Percentiles rank a stretch among this genome's conserved stretches.
These are phyloP conservation scores for Bretziella fagacearum DNA, from an alignment of 2,329 filamentous ascomycete species.

Conservation along the genomic window DNA sequence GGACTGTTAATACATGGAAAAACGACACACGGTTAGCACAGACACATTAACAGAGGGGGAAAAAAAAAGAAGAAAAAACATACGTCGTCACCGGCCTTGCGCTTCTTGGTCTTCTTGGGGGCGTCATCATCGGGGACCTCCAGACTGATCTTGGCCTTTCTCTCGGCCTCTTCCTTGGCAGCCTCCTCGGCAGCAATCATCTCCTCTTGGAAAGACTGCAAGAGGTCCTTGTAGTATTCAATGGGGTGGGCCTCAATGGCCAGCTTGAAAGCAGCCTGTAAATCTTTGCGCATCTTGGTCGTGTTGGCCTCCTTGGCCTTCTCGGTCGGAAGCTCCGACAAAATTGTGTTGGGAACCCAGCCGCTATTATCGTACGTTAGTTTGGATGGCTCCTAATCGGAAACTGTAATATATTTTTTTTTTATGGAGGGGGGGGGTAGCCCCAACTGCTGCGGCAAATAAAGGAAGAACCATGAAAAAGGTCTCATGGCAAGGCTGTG, in stretches of 20 bases:
- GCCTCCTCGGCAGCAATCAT: conserved; percentile 35
- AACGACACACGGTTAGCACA: background rate
- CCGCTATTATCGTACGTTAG: conserved; percentile 38
- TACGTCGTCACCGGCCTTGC: conserved; percentile 69
- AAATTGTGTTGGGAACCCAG: conserved; percentile 75
- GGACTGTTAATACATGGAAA: background rate
- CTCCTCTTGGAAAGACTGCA: conserved; percentile 53
- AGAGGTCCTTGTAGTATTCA: conserved; percentile 65
- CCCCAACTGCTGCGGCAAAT: too few species aligned
- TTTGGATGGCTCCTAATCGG: background rate
- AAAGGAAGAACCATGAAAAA: too few species aligned
- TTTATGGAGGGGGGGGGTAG: background rate
- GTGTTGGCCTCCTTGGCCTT: conserved; percentile 51
- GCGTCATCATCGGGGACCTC: conserved; percentile 41
- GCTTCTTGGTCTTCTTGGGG: conserved; percentile 59
- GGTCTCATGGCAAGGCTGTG: too few species aligned
- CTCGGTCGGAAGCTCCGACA: conserved; percentile 59
- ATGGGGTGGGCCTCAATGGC: conserved; percentile 65
- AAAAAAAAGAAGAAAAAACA: conserved; percentile 19
- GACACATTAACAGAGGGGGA: background rate
- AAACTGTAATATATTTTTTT: background rate
- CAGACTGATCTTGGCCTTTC: conserved; percentile 20
- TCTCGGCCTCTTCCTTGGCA: conserved; percentile 29
- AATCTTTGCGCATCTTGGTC: conserved; percentile 63
- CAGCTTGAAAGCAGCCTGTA: conserved; percentile 64